Base-by-base conservation (phyloP, 2,329 filamentous ascomycete genomes). In the Beauveria sp. region DNA sequence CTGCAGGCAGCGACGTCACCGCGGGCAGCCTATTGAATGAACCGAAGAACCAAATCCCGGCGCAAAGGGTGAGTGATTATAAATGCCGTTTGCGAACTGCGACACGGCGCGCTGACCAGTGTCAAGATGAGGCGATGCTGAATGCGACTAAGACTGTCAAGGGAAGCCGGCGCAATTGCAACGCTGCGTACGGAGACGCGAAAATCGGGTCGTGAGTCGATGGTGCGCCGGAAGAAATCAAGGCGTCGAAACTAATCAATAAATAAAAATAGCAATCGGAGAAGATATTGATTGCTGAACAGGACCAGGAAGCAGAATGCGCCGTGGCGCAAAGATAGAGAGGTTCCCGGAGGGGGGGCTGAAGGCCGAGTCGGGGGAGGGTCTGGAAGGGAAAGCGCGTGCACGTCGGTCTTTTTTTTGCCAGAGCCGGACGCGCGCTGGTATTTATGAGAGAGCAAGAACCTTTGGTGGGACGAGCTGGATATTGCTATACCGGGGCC, bases 351-450 rank as follows among this genome's bases (percentile, higher is more conserved):
- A 52, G 51, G 47, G 48, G 57, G 52, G 55, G 54, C 54, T 56
- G n/a, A 61, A 53, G 60, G 24, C 60, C 47, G 60, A 48, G 60
- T 61, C 64, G 67, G 50, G 58, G 51, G 70, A 72, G 70, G 70
- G 70, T 72, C 73, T 74, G 71, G 69, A 72, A 75, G 70, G 72
- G 72, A 76, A 76, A 76, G 73, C 74, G 75, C 75, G 75, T 76
- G 74, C 74, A 77, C 73, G 74, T 76, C 75, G 75, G 73, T 76
- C 67, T 71, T 70, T 69, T 37, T 75, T 74, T 73, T 69, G 66
- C 72, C 70, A 73, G 34, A 37, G 73, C 72, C 69, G 75, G 75
- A 75, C 74, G 75, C 74, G 74, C 73, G 68, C 71, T 75, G 72
- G 72, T 76, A 77, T 76, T 77, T 77, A 77, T 77, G 74, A 76